Evolutionary conservation across 106 monocot species (phyloP).

Genomic region (Acorus calamus): DNA sequence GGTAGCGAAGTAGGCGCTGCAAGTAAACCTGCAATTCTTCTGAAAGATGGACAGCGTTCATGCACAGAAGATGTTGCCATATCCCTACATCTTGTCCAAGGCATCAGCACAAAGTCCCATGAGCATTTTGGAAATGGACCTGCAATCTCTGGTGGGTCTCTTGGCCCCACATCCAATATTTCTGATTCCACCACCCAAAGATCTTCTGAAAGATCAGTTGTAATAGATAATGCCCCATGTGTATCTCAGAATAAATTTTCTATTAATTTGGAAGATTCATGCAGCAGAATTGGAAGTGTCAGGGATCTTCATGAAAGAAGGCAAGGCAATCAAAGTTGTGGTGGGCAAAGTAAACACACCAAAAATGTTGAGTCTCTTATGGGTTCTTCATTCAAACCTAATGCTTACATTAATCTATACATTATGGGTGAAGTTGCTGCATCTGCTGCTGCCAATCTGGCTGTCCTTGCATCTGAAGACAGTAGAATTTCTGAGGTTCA

Average conservation of each 20-base stretch:
- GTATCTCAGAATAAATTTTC: slow-evolving; percentile 16
- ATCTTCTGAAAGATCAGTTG: slow-evolving; percentile 14
- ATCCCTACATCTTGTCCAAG: slow-evolving; percentile 4
- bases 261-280: slow-evolving; percentile 20
- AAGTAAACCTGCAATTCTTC: neutral
- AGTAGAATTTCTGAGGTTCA: slow-evolving; percentile 26
- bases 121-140: slow-evolving; percentile 16
- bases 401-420: slow-evolving; percentile 72
- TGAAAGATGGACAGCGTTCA: slow-evolving; percentile 11
- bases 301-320: slow-evolving; percentile 4
- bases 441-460: slow-evolving; percentile 67
- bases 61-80: neutral
- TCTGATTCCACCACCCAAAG: slow-evolving; percentile 18
- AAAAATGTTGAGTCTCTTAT: slow-evolving; percentile 5
- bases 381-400: slow-evolving; percentile 36
- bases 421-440: slow-evolving; percentile 76
- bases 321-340: slow-evolving; percentile 1
- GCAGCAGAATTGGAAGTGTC: slow-evolving; percentile 5
- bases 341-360: slow-evolving; percentile 9
- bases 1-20: neutral
- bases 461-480: slow-evolving; percentile 48
- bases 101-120: neutral
- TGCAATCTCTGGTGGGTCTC: neutral
- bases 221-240: slow-evolving; percentile 12
- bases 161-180: slow-evolving; percentile 6